A percentile compares a stretch with the other conserved stretches of the same genome.
These are phyloP conservation scores for Bruguiera sexangula DNA, from an alignment of 345 rosid genomes.

Conservation along the genomic window DNA sequence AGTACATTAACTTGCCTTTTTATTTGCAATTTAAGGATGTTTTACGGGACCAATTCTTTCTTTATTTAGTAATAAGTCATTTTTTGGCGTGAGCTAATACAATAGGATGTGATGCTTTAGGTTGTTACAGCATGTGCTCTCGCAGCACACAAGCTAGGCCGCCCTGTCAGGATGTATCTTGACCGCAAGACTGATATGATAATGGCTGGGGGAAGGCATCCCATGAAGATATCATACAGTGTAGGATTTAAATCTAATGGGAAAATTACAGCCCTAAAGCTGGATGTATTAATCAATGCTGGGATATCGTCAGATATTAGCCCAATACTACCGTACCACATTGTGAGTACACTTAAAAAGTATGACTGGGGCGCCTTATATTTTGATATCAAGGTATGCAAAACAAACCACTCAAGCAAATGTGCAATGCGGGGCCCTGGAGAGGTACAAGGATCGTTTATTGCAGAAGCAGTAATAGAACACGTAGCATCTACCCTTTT, in stretches of 20 bases:
- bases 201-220: slow-evolving; percentile 96
- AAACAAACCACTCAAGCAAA: slow-evolving; percentile 70
- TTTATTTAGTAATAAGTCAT: background rate
- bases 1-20: background rate
- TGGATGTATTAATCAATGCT: slow-evolving; percentile 59
- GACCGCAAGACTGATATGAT: slow-evolving; percentile 83
- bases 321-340: slow-evolving; percentile 46
- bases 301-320: slow-evolving; percentile 57
- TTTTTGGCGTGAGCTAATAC: slow-evolving; percentile 7
- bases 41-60: background rate
- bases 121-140: slow-evolving; percentile 83
- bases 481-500: slow-evolving; percentile 70
- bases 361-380: slow-evolving; percentile 83
- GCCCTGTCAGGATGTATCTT: slow-evolving; percentile 69
- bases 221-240: slow-evolving; percentile 75
- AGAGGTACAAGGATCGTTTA: slow-evolving; percentile 75
- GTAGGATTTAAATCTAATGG: slow-evolving; percentile 83
- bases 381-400: slow-evolving; percentile 77
- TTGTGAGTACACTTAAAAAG: slow-evolving; percentile 48
- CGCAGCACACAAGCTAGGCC: slow-evolving; percentile 58
- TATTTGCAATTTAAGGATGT: background rate
- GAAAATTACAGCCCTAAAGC: slow-evolving; percentile 68
- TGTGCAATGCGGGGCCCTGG: slow-evolving; percentile 88
- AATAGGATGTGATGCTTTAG: slow-evolving; percentile 29
- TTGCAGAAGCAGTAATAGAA: slow-evolving; percentile 77